These are phyloP conservation scores for Acanthamoeba quina DNA, from an alignment of 208 protist species.

Conservation along the genomic window DNA sequence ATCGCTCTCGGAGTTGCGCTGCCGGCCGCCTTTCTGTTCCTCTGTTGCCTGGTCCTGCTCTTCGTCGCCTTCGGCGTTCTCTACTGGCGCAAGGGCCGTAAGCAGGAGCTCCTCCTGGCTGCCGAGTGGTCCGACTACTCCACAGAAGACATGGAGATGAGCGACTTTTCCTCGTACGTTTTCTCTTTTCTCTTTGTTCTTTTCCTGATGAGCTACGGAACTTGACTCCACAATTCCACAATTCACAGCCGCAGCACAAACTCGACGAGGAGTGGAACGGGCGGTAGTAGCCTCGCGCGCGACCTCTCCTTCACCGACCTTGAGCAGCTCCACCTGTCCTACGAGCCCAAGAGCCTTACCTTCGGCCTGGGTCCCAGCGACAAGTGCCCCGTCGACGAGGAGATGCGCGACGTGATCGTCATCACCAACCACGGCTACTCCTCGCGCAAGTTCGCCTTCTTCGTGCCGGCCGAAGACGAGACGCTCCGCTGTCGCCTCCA, in stretches of 20 bases:
- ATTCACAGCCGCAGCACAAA: neutral
- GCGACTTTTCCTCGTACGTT: constrained; percentile 23
- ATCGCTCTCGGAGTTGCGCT: neutral
- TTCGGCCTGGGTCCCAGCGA: constrained; percentile 36
- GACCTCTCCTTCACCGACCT: constrained; percentile 65
- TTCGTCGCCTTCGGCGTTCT: constrained; percentile 32
- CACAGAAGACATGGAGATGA: neutral
- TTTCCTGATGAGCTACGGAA: too few relatives aligned
- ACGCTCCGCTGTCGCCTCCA: constrained; percentile 14
- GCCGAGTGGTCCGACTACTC: constrained; percentile 59
- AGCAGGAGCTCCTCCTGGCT: constrained; percentile 59
- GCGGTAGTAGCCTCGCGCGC: neutral
- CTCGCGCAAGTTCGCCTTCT: constrained; percentile 66
- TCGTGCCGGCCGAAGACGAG: constrained; percentile 62
- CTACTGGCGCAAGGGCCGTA: constrained; percentile 52
- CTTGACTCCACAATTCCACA: too few relatives aligned
- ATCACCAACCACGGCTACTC: constrained; percentile 54
- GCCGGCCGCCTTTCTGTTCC: neutral
- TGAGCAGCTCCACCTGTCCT: constrained; percentile 51
- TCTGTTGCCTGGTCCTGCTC: neutral
- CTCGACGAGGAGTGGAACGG: neutral
- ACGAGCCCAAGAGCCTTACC: constrained; percentile 40
- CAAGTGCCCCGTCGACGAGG: constrained; percentile 69
- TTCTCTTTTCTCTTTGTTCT: neutral
- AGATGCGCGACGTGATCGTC: constrained; percentile 46